These are phyloP conservation scores for Nakazawaea ernobii DNA, from an alignment of 805 yeast species.

Conservation along the genomic window DNA sequence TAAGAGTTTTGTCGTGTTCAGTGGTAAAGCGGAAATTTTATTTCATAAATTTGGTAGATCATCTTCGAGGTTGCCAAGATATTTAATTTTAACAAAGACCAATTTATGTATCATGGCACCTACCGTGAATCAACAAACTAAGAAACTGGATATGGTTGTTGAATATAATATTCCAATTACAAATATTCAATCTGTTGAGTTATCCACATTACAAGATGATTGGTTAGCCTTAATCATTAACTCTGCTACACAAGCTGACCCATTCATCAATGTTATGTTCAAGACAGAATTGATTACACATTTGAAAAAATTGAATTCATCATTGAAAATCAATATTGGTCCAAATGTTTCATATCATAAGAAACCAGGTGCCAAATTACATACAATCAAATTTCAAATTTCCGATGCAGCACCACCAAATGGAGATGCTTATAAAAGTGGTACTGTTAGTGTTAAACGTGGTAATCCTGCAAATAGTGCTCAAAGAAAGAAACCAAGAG, in stretches of 20 bases:
- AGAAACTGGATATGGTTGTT: conserved; percentile 44
- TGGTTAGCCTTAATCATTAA: conserved; percentile 76
- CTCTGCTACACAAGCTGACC: conserved; percentile 62
- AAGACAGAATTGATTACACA: conserved; percentile 86
- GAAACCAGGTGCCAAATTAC: conserved; percentile 77
- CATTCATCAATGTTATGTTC: conserved; percentile 72
- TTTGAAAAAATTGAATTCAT: conserved; percentile 54
- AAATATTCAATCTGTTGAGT: conserved; percentile 53
- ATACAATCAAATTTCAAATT: conserved; percentile 62
- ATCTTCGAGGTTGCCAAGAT: conserved; percentile 68
- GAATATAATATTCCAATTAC: conserved; percentile 62
- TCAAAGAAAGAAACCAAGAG: conserved; percentile 74
- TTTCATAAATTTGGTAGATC: conserved; percentile 91
- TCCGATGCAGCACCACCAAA: conserved; percentile 58
- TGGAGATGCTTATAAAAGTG: conserved; percentile 81
- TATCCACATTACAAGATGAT: conserved; percentile 81
- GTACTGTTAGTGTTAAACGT: conserved; percentile 71
- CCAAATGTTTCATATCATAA: conserved; percentile 77
- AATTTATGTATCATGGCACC: conserved; percentile 70
- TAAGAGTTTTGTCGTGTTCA: conserved; percentile 65
- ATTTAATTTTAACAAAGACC: conserved; percentile 61
- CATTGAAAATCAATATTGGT: conserved; percentile 59
- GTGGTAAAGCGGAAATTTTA: conserved; percentile 75
- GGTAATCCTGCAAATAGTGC: conserved; percentile 72
- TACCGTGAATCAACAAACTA: conserved; percentile 49